Conservation (phyloP, 164 flowering plant species). For the Kingdonia uniflora region DNA sequence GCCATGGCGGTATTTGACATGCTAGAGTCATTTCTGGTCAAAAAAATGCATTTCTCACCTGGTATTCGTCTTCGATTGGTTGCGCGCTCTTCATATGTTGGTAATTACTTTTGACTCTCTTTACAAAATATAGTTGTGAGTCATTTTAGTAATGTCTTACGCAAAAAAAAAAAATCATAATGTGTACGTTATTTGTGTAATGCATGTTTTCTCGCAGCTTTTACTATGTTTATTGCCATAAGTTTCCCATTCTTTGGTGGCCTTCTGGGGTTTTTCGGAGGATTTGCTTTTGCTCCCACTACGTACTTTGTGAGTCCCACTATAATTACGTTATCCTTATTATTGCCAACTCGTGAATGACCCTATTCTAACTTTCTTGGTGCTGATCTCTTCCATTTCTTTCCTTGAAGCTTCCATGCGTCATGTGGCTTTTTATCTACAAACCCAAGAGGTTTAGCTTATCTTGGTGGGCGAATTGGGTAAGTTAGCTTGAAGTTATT, state of each 20-base stretch:
- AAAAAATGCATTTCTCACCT: slow-evolving; percentile 33
- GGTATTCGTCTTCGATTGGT: slow-evolving; percentile 30
- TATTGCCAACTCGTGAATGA: no score
- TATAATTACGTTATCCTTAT: no score
- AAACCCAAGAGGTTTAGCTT: slow-evolving; percentile 53
- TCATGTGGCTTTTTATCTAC: slow-evolving; percentile 52
- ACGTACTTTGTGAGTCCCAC: slow-evolving; percentile 44
- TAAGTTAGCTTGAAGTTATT: slow-evolving; percentile 3
- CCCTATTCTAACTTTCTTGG: no score
- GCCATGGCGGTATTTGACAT: slow-evolving; percentile 65
- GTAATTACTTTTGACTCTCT: slow-evolving; percentile 18
- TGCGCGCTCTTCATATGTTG: slow-evolving; percentile 41
- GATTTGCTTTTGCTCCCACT: slow-evolving; percentile 63
- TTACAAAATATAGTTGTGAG: not conserved
- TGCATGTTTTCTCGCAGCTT: slow-evolving; percentile 26
- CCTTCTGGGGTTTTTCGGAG: slow-evolving; percentile 64
- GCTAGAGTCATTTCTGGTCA: slow-evolving; percentile 44
- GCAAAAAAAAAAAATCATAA: no score
- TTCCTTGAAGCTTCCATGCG: slow-evolving; percentile 57
- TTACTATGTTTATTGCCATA: slow-evolving; percentile 56
- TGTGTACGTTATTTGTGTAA: not conserved
- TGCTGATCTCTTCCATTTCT: no score
- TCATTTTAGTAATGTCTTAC: no score
- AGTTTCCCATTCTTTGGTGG: slow-evolving; percentile 73
- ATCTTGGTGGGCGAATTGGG: slow-evolving; percentile 62